Evolutionary conservation across 2,329 filamentous ascomycete species (phyloP).

Genomic region (Trichophyton rubrum): DNA sequence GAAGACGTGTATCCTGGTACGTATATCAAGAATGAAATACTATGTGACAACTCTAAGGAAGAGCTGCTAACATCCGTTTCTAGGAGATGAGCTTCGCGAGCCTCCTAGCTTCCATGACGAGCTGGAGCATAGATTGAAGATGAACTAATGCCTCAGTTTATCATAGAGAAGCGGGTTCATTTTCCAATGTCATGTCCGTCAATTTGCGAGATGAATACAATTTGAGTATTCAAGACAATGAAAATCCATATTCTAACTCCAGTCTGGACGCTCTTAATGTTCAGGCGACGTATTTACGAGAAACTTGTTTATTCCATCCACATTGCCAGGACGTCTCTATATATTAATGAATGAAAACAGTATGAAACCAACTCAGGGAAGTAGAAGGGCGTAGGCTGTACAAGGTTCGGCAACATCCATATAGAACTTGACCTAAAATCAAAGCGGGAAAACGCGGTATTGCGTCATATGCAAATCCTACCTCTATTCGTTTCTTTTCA

Average conservation of each 20-base stretch:
- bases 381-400: neutral
- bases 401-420: neutral
- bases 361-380: neutral
- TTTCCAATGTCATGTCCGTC: neutral
- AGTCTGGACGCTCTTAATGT: neutral
- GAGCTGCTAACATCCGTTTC: conserved; percentile 6
- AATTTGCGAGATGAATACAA: too few relatives aligned
- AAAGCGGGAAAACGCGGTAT: neutral
- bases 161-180: neutral
- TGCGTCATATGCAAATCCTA: neutral
- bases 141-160: conserved; percentile 37
- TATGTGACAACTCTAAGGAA: neutral
- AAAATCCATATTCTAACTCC: too few relatives aligned
- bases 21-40: conserved; percentile 15
- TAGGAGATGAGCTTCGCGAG: conserved; percentile 56
- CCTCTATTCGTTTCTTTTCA: neutral
- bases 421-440: neutral
- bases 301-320: neutral
- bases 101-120: conserved; percentile 71
- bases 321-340: neutral
- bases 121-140: conserved; percentile 85
- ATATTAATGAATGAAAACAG: neutral
- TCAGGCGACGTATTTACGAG: neutral
- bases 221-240: too few relatives aligned
- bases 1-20: conserved; percentile 79